Conservation (phyloP, 192 early-diverging fungal genomes). For the Mortierella alpina region DNA sequence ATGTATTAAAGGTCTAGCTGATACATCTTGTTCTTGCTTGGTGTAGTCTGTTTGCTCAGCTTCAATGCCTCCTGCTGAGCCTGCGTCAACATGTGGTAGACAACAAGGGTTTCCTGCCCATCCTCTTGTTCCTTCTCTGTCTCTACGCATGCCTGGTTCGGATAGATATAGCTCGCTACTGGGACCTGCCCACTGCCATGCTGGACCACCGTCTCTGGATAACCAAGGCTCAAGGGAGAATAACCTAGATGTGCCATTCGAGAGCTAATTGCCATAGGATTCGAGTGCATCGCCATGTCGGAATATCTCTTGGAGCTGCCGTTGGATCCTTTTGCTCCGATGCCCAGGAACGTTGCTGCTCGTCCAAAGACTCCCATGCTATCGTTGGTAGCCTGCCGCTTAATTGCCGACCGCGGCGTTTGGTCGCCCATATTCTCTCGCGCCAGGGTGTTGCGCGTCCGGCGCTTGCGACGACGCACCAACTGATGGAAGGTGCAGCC, state of each 20-base stretch:
- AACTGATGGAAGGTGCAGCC: constrained; percentile 32
- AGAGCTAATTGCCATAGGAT: constrained; percentile 26
- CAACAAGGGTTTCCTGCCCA: constrained; percentile 39
- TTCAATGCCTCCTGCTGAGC: constrained; percentile 51
- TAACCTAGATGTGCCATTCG: constrained; percentile 52
- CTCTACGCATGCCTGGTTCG: constrained; percentile 51
- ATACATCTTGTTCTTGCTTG: constrained; percentile 13
- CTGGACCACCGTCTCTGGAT: constrained; percentile 43
- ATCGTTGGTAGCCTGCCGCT: constrained; percentile 8
- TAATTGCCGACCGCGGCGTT: constrained; percentile 28
- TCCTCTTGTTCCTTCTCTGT: constrained; percentile 38
- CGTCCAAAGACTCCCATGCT: constrained; percentile 13
- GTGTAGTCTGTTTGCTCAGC: constrained; percentile 29
- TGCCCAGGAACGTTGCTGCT: constrained; percentile 1
- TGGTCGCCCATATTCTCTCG: constrained; percentile 39
- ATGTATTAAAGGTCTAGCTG: constrained; percentile 17
- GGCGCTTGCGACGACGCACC: constrained; percentile 28
- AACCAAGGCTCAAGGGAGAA: constrained; percentile 43
- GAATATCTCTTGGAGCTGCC: constrained; percentile 32
- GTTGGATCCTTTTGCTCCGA: not conserved
- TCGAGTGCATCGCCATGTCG: constrained; percentile 43
- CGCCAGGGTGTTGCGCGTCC: constrained; percentile 46
- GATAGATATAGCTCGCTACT: constrained; percentile 48
- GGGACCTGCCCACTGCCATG: constrained; percentile 43
- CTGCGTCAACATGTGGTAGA: constrained; percentile 46